Evolutionary conservation across 768 basidiomycete species (phyloP).

Genomic region (Mrakia blollopis): DNA sequence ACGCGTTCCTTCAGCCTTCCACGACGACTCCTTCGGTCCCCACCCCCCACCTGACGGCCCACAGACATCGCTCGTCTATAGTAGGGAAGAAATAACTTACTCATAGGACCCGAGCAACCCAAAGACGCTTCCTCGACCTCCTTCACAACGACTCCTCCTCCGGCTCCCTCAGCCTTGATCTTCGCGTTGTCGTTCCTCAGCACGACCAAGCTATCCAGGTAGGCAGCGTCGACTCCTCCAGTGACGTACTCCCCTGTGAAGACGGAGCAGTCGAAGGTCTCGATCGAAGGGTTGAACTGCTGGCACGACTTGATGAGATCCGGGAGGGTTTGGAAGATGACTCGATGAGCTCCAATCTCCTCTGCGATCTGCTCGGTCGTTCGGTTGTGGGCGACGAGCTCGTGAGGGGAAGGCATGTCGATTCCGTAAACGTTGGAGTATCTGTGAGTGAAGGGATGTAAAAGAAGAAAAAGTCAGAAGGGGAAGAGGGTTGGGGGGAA

Average conservation of each 20-base stretch:
- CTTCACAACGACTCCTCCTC: slow-evolving; percentile 33
- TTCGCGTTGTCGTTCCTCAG: slow-evolving; percentile 78
- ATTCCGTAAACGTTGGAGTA: slow-evolving; percentile 97
- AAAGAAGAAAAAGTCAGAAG: too few relatives aligned
- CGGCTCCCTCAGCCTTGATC: slow-evolving; percentile 47
- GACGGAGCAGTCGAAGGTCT: slow-evolving; percentile 88
- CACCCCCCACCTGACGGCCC: too few relatives aligned
- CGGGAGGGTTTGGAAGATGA: slow-evolving; percentile 87
- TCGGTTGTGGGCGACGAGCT: slow-evolving; percentile 81
- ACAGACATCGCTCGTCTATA: too few relatives aligned
- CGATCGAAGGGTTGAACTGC: slow-evolving; percentile 71
- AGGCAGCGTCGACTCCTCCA: slow-evolving; percentile 78
- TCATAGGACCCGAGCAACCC: slow-evolving; percentile 45
- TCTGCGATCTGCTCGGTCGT: slow-evolving; percentile 64
- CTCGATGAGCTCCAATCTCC: slow-evolving; percentile 87
- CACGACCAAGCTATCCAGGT: slow-evolving; percentile 68
- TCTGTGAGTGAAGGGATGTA: slow-evolving; percentile 45
- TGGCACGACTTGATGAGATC: slow-evolving; percentile 82
- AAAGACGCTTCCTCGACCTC: slow-evolving; percentile 37
- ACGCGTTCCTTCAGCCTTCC: background rate
- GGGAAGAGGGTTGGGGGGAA: background rate
- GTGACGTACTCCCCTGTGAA: slow-evolving; percentile 97
- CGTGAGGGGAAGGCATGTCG: slow-evolving; percentile 94
- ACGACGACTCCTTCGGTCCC: too few relatives aligned
- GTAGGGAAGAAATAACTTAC: slow-evolving; percentile 37